These are phyloP conservation scores for Agarophyton chilense DNA, from an alignment of 23 red algal genomes.

Conservation along the genomic window DNA sequence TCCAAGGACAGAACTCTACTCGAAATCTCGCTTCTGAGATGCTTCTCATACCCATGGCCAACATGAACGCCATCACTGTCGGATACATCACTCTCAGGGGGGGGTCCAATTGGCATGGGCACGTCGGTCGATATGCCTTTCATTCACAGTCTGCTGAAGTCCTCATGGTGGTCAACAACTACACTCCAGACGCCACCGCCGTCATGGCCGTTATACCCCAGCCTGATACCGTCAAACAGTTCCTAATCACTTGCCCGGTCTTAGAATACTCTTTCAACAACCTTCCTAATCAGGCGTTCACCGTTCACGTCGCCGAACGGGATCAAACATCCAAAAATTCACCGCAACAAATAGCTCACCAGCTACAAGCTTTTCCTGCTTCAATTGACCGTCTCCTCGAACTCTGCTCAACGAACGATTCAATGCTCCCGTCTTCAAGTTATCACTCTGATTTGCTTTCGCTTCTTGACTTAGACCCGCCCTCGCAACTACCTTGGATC, in stretches of 20 bases:
- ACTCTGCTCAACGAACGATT: not conserved
- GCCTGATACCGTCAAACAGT: not conserved
- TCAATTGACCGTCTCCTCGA: not conserved
- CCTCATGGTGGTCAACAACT: not conserved
- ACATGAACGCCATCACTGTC: constrained; percentile 17
- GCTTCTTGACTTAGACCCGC: not conserved
- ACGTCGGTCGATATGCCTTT: not conserved
- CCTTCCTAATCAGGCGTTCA: not conserved
- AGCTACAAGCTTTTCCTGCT: not conserved
- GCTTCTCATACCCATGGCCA: constrained; percentile 29
- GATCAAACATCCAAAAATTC: not conserved
- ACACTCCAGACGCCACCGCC: not conserved
- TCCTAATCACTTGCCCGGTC: not conserved
- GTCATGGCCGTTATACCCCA: not conserved
- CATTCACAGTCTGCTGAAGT: not conserved
- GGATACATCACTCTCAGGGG: constrained; percentile 35
- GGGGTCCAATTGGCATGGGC: not conserved
- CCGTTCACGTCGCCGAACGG: not conserved
- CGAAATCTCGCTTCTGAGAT: constrained; percentile 19
- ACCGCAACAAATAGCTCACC: not conserved
- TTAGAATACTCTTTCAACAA: not conserved
- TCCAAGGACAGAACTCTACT: not conserved
- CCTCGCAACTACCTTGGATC: constrained; percentile 11
- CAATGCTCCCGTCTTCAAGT: not conserved
- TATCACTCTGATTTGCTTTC: not conserved